phyloP scores from a whole-genome alignment of 177 flowering plant species.

The Telopea speciosissima region DNA sequence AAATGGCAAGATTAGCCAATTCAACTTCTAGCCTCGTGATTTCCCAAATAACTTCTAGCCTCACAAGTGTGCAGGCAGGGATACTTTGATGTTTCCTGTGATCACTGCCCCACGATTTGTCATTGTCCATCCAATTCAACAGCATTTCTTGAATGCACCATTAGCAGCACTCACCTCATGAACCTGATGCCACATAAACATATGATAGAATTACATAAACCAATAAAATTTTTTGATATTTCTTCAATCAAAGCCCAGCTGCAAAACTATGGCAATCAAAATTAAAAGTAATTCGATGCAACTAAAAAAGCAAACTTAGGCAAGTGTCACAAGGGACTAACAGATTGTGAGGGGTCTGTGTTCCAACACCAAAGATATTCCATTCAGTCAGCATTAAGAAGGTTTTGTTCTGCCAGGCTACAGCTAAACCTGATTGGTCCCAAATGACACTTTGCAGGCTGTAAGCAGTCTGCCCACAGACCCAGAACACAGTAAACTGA shows the following conservation, averaged over 20 bases:
- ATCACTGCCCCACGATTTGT: neutral
- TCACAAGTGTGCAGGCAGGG: neutral
- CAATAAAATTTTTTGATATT: no score
- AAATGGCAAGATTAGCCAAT: neutral
- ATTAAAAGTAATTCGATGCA: no score
- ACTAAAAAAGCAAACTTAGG: neutral
- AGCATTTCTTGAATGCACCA: neutral
- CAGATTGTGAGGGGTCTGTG: neutral
- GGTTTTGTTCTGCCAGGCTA: neutral
- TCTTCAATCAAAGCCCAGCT: no score
- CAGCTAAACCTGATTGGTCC: no score
- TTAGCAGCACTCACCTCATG: neutral
- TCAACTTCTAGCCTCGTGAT: neutral
- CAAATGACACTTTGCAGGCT: no score
- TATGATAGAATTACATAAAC: no score
- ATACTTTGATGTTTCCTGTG: neutral
- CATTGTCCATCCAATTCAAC: neutral
- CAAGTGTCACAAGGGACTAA: neutral
- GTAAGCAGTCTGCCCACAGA: no score
- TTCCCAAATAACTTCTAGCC: neutral
- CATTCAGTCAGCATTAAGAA: neutral
- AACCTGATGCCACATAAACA: neutral
- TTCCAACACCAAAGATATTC: neutral
- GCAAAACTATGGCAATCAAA: no score
- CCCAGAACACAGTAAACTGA: no score